phyloP scores from a whole-genome alignment of 306 rosid genomes.

The Arachis stenosperma region DNA sequence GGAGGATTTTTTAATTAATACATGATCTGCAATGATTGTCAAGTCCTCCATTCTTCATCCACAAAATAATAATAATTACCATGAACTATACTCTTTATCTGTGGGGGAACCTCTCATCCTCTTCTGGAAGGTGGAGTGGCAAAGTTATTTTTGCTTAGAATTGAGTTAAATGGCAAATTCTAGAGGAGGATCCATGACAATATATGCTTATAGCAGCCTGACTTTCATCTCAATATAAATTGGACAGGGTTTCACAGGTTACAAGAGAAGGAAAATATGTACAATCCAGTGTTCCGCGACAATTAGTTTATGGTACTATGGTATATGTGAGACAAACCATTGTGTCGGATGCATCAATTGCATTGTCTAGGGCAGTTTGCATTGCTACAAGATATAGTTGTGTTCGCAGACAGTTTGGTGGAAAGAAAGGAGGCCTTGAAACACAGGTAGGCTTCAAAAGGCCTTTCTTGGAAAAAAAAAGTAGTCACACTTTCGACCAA shows the following conservation, averaged over 20 bases:
- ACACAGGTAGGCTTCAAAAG: slow-evolving; percentile 64
- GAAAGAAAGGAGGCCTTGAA: slow-evolving; percentile 66
- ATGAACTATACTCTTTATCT: slow-evolving; percentile 4
- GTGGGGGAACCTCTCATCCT: slow-evolving; percentile 1
- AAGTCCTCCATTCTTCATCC: slow-evolving; percentile 6
- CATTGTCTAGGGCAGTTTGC: slow-evolving; percentile 92
- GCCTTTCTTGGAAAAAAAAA: background rate
- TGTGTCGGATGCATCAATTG: slow-evolving; percentile 88
- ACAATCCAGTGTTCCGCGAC: slow-evolving; percentile 89
- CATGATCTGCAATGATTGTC: slow-evolving; percentile 5
- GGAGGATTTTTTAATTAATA: slow-evolving; percentile 20
- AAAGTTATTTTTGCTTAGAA: slow-evolving; percentile 11
- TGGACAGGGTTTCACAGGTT: slow-evolving; percentile 80
- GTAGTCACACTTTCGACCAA: slow-evolving; percentile 11
- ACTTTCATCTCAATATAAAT: background rate
- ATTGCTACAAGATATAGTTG: slow-evolving; percentile 98
- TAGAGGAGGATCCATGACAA: slow-evolving; percentile 18
- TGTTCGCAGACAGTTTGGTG: slow-evolving; percentile 94
- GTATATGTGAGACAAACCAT: slow-evolving; percentile 89
- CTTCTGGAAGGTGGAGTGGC: slow-evolving; percentile 21
- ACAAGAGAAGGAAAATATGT: slow-evolving; percentile 89
- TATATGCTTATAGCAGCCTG: slow-evolving; percentile 12
- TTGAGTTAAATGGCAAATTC: slow-evolving; percentile 9
- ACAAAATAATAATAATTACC: background rate
- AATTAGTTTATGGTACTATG: slow-evolving; percentile 95